Conservation (phyloP, 257 asterid genomes). For the Jasminum sambac region DNA sequence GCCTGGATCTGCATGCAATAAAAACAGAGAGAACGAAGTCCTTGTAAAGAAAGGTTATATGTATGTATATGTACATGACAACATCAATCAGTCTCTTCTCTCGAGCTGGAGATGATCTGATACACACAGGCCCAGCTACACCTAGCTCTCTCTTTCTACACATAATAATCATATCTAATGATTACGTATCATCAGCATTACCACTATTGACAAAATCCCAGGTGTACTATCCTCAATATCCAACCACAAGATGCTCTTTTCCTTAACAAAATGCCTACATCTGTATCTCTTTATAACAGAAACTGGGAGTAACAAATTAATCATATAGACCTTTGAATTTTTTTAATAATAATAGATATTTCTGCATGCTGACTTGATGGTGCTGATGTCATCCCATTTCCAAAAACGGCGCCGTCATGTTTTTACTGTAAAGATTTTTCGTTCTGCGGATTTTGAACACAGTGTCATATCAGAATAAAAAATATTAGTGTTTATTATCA, state of each 20-base stretch:
- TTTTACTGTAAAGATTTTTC: constrained; percentile 23
- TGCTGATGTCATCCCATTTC: constrained; percentile 40
- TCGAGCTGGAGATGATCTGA: constrained; percentile 9
- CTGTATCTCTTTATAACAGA: constrained; percentile 35
- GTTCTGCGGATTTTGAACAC: neutral
- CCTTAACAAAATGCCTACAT: constrained; percentile 28
- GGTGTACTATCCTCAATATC: constrained; percentile 20
- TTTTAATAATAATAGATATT: too few species aligned
- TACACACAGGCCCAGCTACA: neutral
- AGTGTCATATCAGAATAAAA: constrained; percentile 27
- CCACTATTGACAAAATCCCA: constrained; percentile 31
- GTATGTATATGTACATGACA: neutral
- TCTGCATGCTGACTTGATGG: neutral
- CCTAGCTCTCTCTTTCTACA: constrained; percentile 1
- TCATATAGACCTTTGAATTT: constrained; percentile 2
- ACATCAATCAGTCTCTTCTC: constrained; percentile 20
- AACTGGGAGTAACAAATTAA: constrained; percentile 28
- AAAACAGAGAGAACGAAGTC: neutral
- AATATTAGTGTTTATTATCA: neutral
- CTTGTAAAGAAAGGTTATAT: neutral
- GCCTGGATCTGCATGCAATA: constrained; percentile 1
- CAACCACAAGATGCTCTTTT: neutral
- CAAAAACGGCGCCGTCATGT: constrained; percentile 62
- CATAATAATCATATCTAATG: constrained; percentile 39
- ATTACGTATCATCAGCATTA: constrained; percentile 33